Evolutionary conservation across 192 early-diverging fungal genomes (phyloP), one percentile per base, ranked within the genome.

Genomic region (Coemansia pectinata): DNA sequence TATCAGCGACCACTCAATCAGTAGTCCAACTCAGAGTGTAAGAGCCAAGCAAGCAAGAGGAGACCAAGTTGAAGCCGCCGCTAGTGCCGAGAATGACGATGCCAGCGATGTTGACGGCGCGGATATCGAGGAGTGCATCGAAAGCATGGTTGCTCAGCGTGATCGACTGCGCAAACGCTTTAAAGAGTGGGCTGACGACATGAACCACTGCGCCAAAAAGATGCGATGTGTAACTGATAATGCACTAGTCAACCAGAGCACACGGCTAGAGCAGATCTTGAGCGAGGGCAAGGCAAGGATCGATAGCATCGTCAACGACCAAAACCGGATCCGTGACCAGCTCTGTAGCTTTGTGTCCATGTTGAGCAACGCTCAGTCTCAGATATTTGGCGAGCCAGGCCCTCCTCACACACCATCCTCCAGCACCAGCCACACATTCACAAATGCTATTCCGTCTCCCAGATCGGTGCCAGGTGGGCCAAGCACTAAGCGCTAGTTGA

Each of bases 171-270:
- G 79, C 17, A 70, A 48, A 65, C 74, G 79, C 52, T 82, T 82
- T 57, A 82, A 82, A 62, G 71, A 70, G 34, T 81, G 79, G 79
- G 65, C 79, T 1, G 61, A 60, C 34, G 48, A 67, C 23, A 65
- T 81, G 7, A 71, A 64, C 21, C 41, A 66, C 9, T 53, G 74
- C 10, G 52, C 75, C 19, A 66, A 58, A 36, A 66, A 48, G 39
- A 62, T 82, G 25, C 63, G 73, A 8, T 47, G 66, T 42, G 41
- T 77, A 27, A 74, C 79, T 2, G 79, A 82, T 48, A 82, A 82
- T 17, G 71, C 79, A 2, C 75, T 82, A 25, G 79, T 82, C 40
- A 82, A 82, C 50, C 74, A 82, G 44, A 82, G 75, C 63, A 63
- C 59, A 48, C 65, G 69, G 21, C 71, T 82, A 40, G 79, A 82